A percentile compares a stretch with the other conserved stretches of the same genome.
These are phyloP conservation scores for Avicennia marina DNA, from an alignment of 257 asterid species.

Conservation along the genomic window DNA sequence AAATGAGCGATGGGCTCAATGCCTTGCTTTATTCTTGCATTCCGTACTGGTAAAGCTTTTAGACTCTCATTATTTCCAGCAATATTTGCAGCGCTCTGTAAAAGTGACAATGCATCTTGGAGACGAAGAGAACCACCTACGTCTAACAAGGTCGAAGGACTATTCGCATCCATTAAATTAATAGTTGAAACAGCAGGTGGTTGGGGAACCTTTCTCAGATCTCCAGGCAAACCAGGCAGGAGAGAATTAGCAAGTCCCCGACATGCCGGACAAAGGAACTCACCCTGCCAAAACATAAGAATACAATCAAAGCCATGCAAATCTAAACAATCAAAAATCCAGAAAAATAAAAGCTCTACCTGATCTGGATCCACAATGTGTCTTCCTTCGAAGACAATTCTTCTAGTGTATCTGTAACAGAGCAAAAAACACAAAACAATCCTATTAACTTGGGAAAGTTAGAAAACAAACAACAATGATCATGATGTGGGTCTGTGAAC, in stretches of 20 bases:
- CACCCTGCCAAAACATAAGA: slow-evolving; percentile 61
- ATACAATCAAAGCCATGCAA: slow-evolving; percentile 19
- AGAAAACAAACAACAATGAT: neutral
- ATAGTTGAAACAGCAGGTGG: slow-evolving; percentile 26
- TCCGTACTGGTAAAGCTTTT: slow-evolving; percentile 45
- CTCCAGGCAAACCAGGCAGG: slow-evolving; percentile 61
- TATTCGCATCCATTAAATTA: slow-evolving; percentile 20
- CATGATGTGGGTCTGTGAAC: neutral
- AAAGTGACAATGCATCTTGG: slow-evolving; percentile 54
- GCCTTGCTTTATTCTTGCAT: slow-evolving; percentile 42
- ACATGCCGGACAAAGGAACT: slow-evolving; percentile 98
- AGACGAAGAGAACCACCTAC: slow-evolving; percentile 36
- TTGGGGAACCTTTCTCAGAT: slow-evolving; percentile 29
- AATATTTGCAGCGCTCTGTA: slow-evolving; percentile 57
- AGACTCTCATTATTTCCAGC: slow-evolving; percentile 44
- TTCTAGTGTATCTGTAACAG: slow-evolving; percentile 57
- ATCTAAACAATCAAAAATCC: slow-evolving; percentile 15
- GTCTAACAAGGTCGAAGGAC: slow-evolving; percentile 30
- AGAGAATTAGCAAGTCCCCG: slow-evolving; percentile 91
- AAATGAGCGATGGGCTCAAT: slow-evolving; percentile 56
- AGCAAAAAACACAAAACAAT: slow-evolving; percentile 4
- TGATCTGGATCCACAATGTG: slow-evolving; percentile 94
- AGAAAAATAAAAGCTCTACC: slow-evolving; percentile 43
- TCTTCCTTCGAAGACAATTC: slow-evolving; percentile 94
- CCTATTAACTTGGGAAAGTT: slow-evolving; percentile 10